Base-by-base conservation (phyloP, 805 yeast genomes). In the Barnettozyma salicaria region DNA sequence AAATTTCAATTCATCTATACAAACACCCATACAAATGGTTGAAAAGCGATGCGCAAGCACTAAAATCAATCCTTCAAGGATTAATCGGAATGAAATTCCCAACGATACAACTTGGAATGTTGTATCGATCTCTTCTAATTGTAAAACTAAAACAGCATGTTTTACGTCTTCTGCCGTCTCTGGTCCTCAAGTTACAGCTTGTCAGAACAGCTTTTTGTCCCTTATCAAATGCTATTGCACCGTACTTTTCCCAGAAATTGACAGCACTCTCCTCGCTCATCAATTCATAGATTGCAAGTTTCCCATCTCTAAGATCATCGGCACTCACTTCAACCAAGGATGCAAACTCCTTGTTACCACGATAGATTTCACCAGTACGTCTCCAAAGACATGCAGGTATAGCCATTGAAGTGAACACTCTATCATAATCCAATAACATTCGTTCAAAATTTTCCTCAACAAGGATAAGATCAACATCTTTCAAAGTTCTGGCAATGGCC, bases 301-400 rank as follows among this genome's bases (percentile, higher is more conserved):
- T 84, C 9, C 97, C 97, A 58, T 90, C 96, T 45, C 92, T 78
- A 52, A 90, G 63, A 55, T 88, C 96, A 55, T 89, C 97, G 2
- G 90, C 86, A 20, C 78, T 74, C 18, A 86, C 95, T 16, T 88
- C 95, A 2, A 90, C 96, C 38, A 90, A 60, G 2, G 89, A 82
- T 0, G 97, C 97, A 72, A 90, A 90, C 57, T 90, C 97, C 56
- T 89, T 88, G 59, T 90, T 90, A 1, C 96, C 97, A 43, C 97
- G 63, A 51, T 86, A 90, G 4, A 90, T 90, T 49, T 90, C 97
- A 2, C 97, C 97, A 0, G 97, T 89, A 50, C 97, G 78, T 56
- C 97, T 67, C 97, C 97, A 90, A 20, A 90, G 67, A 61, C 97
- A 90, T 1, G 97, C 96, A 2, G 97, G 97, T 43, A 90, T 87